phyloP scores from a whole-genome alignment of 2,329 filamentous ascomycete genomes.

The Phoma herbarum region DNA sequence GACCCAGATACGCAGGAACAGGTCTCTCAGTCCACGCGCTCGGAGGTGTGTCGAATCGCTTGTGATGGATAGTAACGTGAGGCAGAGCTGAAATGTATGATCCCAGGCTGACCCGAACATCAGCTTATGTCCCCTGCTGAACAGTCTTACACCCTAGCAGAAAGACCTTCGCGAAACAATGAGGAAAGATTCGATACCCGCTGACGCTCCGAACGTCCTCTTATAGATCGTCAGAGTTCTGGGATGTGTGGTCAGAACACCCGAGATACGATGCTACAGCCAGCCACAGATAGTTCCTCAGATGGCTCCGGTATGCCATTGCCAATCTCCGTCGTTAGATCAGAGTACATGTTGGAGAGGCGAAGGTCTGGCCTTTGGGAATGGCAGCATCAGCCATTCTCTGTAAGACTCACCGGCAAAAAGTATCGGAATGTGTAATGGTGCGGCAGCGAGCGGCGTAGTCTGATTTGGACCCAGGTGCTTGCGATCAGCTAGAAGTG shows the following conservation, averaged over 20 bases:
- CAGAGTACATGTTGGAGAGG: background rate
- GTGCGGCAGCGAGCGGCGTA: background rate
- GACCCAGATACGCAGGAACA: constrained; percentile 8
- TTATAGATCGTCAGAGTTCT: background rate
- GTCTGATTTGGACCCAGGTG: background rate
- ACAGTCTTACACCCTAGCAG: background rate
- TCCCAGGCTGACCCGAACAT: constrained; percentile 14
- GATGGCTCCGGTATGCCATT: background rate
- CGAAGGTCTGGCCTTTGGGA: background rate
- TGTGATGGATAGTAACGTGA: background rate
- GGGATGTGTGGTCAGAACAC: background rate
- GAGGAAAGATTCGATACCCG: background rate
- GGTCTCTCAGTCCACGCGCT: background rate
- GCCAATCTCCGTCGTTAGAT: background rate
- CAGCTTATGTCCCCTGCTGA: constrained; percentile 8
- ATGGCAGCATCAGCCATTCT: constrained; percentile 4
- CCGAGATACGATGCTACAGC: constrained; percentile 8
- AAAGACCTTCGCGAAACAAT: constrained; percentile 1
- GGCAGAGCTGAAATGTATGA: constrained; percentile 10
- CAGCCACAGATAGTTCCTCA: constrained; percentile 3
- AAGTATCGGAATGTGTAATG: background rate
- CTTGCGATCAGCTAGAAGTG: background rate
- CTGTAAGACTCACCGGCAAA: background rate
- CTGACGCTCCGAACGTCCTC: constrained; percentile 6
- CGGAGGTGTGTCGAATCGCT: background rate